A percentile compares a stretch with the other conserved stretches of the same genome.
These are phyloP conservation scores for Fusarium mexicanum DNA, from an alignment of 2,329 filamentous ascomycete genomes.

Conservation along the genomic window DNA sequence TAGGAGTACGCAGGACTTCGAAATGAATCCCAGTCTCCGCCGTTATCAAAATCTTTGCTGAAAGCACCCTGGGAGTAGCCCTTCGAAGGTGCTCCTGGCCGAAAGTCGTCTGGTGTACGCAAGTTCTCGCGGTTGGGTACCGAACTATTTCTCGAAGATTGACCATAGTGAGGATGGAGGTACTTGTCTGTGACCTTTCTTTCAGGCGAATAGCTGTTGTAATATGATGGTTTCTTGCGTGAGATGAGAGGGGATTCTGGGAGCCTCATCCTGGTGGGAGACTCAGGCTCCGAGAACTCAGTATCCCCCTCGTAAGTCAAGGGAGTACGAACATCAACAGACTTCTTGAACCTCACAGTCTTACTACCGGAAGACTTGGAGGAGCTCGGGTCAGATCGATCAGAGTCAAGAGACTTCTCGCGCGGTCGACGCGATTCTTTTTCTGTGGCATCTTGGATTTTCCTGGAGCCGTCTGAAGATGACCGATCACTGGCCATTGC, in stretches of 20 bases:
- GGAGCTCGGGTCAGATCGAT: constrained; percentile 35
- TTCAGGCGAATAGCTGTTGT: background rate
- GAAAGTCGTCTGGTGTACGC: constrained; percentile 16
- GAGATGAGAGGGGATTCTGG: constrained; percentile 32
- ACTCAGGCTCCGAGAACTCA: constrained; percentile 23
- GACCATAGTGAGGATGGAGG: constrained; percentile 14
- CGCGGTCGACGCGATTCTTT: background rate
- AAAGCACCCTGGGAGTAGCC: constrained; percentile 39
- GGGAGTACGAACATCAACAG: constrained; percentile 31
- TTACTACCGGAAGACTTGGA: constrained; percentile 39
- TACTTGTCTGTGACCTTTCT: background rate
- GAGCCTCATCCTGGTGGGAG: background rate
- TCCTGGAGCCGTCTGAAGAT: constrained; percentile 8
- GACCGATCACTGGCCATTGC: constrained; percentile 2
- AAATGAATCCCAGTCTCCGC: constrained; percentile 18
- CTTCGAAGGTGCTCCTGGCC: constrained; percentile 9
- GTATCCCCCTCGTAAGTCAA: constrained; percentile 9
- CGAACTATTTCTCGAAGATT: background rate
- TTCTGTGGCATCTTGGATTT: background rate
- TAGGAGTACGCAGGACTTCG: background rate
- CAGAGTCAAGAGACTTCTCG: constrained; percentile 27
- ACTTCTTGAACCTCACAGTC: constrained; percentile 41
- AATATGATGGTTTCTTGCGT: background rate
- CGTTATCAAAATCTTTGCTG: constrained; percentile 30
- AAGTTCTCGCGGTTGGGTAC: background rate